These are phyloP conservation scores for Solanum habrochaites DNA, from an alignment of 257 asterid genomes.

Conservation along the genomic window DNA sequence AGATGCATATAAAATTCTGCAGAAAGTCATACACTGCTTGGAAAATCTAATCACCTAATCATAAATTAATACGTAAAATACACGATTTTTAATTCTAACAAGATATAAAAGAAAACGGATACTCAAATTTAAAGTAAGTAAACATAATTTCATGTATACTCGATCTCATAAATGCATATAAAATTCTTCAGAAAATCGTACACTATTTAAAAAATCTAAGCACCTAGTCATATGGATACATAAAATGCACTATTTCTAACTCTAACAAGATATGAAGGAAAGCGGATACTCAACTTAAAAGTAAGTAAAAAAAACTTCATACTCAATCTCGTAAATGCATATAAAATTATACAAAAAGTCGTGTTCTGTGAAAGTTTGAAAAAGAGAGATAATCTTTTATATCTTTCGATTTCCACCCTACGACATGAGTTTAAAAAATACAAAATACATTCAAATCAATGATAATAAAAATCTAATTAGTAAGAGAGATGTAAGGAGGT, in stretches of 20 bases:
- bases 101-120: accelerated
- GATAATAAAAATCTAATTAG: not conserved
- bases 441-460: not conserved
- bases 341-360: no score
- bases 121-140: not conserved
- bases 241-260: not conserved
- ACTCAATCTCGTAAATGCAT: not conserved
- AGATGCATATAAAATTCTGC: no score
- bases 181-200: not conserved
- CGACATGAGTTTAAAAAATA: not conserved
- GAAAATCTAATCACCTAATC: not conserved
- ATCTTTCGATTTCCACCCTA: not conserved
- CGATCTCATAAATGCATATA: not conserved
- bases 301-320: not conserved
- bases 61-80: not conserved
- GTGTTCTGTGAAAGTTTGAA: not conserved
- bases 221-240: not conserved
- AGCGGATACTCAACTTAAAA: no score
- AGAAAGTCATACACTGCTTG: not conserved
- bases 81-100: not conserved
- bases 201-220: not conserved
- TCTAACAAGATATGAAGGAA: not conserved
- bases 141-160: not conserved
- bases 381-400: no score
- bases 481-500: conserved; percentile 6